phyloP scores from a whole-genome alignment of 305 asterid genomes.

The Vinca major region DNA sequence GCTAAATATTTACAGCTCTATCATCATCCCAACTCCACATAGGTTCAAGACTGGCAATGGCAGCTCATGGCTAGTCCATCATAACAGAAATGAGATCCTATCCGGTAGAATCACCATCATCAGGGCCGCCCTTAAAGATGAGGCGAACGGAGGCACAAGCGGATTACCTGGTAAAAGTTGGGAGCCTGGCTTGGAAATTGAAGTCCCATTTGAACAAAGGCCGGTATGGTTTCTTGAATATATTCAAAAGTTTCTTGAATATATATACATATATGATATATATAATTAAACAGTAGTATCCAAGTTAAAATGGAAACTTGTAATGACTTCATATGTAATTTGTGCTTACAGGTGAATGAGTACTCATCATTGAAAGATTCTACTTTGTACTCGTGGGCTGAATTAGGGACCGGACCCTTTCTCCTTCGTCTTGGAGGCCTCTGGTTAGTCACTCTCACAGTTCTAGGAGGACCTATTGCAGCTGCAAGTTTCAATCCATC shows the following conservation, averaged over 20 bases:
- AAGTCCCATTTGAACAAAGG: conserved; percentile 87
- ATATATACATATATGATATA: too few species aligned
- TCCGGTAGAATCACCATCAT: conserved; percentile 21
- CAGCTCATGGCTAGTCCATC: conserved; percentile 22
- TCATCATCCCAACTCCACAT: conserved; percentile 18
- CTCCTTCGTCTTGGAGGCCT: conserved; percentile 74
- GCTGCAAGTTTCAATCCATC: conserved; percentile 87
- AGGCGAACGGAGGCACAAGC: conserved; percentile 46
- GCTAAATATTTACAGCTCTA: conserved; percentile 20
- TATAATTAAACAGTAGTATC: background rate
- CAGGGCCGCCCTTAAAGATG: conserved; percentile 53
- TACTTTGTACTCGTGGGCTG: conserved; percentile 61
- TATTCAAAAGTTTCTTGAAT: background rate
- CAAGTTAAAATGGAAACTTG: conserved; percentile 5
- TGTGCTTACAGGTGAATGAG: conserved; percentile 54
- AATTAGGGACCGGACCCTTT: conserved; percentile 57
- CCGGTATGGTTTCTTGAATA: conserved; percentile 43
- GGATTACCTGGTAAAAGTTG: conserved; percentile 68
- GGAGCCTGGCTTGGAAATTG: conserved; percentile 82
- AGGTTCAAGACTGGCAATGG: conserved; percentile 17
- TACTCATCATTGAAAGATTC: conserved; percentile 68
- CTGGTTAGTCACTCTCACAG: conserved; percentile 72
- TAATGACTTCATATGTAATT: background rate
- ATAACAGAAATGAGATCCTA: conserved; percentile 12
- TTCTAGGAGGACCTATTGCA: conserved; percentile 76